Evolutionary conservation across 129 eudicot species (phyloP).

Genomic region (Tagetes erecta): DNA sequence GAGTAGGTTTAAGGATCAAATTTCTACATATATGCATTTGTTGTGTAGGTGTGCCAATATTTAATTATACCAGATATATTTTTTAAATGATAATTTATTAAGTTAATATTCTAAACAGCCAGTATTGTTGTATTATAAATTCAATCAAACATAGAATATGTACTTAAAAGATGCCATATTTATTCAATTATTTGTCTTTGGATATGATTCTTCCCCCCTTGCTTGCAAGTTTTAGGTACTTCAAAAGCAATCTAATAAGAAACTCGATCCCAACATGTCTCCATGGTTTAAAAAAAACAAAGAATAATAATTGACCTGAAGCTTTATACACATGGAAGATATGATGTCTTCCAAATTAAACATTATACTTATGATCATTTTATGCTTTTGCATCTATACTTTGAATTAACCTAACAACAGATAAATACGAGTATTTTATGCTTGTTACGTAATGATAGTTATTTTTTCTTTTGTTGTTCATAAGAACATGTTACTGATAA

Average conservation of each 20-base stretch:
- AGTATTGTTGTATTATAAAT: constrained; percentile 2
- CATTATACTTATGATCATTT: constrained; percentile 14
- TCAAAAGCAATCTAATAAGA: constrained; percentile 38
- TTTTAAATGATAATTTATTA: constrained; percentile 3
- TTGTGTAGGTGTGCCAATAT: constrained; percentile 1
- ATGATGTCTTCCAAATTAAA: constrained; percentile 24
- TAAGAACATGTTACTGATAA: too few species aligned
- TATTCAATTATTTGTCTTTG: constrained; percentile 33
- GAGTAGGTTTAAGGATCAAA: constrained; percentile 8
- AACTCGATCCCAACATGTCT: constrained; percentile 37
- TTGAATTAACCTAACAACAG: background rate
- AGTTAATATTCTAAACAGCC: constrained; percentile 12
- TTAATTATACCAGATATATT: background rate
- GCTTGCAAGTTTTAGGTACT: constrained; percentile 39
- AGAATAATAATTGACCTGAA: constrained; percentile 42
- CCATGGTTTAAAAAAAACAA: constrained; percentile 35
- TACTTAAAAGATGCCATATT: constrained; percentile 38
- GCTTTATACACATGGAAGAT: constrained; percentile 32
- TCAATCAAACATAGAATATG: constrained; percentile 33
- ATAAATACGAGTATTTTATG: background rate
- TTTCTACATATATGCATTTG: constrained; percentile 5
- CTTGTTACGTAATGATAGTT: background rate
- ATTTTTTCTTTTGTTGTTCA: too few species aligned
- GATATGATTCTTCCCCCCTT: constrained; percentile 66
- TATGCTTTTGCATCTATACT: background rate